Base-by-base conservation (phyloP, 768 basidiomycete species). In the Amanita muscaria region DNA sequence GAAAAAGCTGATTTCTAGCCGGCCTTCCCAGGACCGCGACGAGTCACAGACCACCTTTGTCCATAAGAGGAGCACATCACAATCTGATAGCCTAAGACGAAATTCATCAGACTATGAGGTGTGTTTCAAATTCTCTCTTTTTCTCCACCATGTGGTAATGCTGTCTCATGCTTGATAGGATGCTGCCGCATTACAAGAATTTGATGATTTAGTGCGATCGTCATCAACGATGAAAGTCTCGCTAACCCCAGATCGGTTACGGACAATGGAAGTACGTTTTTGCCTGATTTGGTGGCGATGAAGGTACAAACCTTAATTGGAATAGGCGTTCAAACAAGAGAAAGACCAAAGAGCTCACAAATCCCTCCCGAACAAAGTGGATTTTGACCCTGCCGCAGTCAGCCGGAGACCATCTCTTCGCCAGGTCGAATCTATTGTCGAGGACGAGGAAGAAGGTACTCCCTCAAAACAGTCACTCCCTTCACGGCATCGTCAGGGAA, bases 201-300 rank as follows among this genome's bases (percentile, higher is more conserved):
- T 98, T 61, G 93, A 98, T 63, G 81, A 90, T 61, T 69, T 97
- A 62, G 83, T 98, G 80, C 79, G 78, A 41, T 90, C 88, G 47
- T 78, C 83, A 48, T 73, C 84, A 47, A 97, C 93, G 15, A 87
- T 96, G 85, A 96, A 90, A 59, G 82, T 98, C 54, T 94, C 91
- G 32, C 73, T 96, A 51, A 98, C 93, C 25, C 93, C 93, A 46
- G 91, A 96, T 68, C 76, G 93, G 43, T 70, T 98, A 46, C 86
- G 81, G 59, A 88, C 80, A 40, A 93, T 94, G 78, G 91, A 96
- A 75, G 92, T 93, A 65, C 58, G 77, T 70, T 30, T 42, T 51
- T 55, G 48, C 46, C 42, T 49, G 52, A 53, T 57, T 70, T 64
- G 64, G 62, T 66, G 61, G 64, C 49, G 57, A 46, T 14, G 42